Base-by-base conservation (phyloP, 2,329 filamentous ascomycete genomes). In the Pseudocercospora pini-densiflorae region DNA sequence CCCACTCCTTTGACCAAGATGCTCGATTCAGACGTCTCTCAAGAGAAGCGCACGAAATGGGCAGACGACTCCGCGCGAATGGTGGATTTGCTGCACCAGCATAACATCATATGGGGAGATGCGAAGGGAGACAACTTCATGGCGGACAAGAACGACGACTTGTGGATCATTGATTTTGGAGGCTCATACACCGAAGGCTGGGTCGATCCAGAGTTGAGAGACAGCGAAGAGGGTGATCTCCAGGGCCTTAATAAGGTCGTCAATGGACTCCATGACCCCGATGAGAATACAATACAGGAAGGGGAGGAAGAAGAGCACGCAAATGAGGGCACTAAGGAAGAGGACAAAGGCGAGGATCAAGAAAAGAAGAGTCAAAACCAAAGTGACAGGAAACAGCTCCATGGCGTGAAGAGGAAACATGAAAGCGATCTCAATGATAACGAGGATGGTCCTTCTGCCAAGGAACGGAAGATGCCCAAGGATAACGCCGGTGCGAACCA, bases 51-150 rank as follows among this genome's bases (percentile, higher is more conserved):
- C 8, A 71, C 71, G 40, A 59, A 68, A 29, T 78, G 77, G 77
- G 75, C 76, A 1, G 63, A 65, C 6, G 75, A 77, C 36, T 69
- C 72, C 1, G 68, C 71, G 16, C 67, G 72, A 23, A 74, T 75
- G 67, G 70, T 72, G 1, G 68, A 72, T 45, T 1, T 72, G n/a
- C 73, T 80, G 21, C 79, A 81, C 64, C 70, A 75, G 31, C 63
- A 76, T 36, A 68, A 70, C 14, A 75, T 81, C 23, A 67, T 79
- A 1, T 81, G 78, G 78, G 79, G 79, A 14, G 79, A 81, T 59
- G 78, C 76, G 1, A 80, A 81, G 69, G 76, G 78, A 6, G 78
- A 79, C 62, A 81, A 81, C 53, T 78, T 81, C 71, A 69, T 81
- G 71, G 76, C 80, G 9, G 78, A 79, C 65, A 57, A 68, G 54